Base-by-base conservation (phyloP, 2,329 filamentous ascomycete genomes). In the Pseudogymnoascus sp. region DNA sequence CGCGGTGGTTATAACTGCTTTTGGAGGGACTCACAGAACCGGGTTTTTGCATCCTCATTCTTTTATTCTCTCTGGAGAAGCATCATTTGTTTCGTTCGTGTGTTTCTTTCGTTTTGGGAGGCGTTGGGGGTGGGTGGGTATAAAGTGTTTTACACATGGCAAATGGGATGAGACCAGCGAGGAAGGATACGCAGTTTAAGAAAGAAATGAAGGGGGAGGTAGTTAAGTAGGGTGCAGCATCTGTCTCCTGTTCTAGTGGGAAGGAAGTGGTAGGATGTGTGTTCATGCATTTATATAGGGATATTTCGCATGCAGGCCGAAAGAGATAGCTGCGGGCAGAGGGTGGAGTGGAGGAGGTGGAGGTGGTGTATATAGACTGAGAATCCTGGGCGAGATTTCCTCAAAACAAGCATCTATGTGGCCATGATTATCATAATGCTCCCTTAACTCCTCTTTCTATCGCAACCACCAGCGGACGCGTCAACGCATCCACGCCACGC, bases 101-200 rank as follows among this genome's bases (percentile, higher is more conserved):
- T 17, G 46, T 31, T 33, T 19, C 15, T 33, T 33, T 56, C 29
- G 3, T 21, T 56, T 56, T 56, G 29, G 50, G 29, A 33, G 50
- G 50, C 50, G 50, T 56, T 33, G 50, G 50, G 26, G 50, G 17
- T 35, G 29, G 50, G 50, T 19, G 50, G 50, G 29, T 35, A 56
- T 56, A 56, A 56, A 56, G 29, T 56, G 50, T 56, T 56, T 56
- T 7, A 56, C 29, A 56, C 29, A 56, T 56, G 50, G 50, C 50
- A 56, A 35, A 33, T 56, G 17, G 50, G 50, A 56, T 56, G 23
- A n/a, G 44, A 56, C 7, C 9, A 31, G 9, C n/a, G 4, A 56
- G 23, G 26, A 19, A 31, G 26, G n/a, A 56, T 56, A 56, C 17
- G 50, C 50, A 35, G 6, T 33, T 56, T 21, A 33, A 15, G 50